Evolutionary conservation across 306 rosid species (phyloP).

Genomic region (Cyamopsis tetragonoloba): DNA sequence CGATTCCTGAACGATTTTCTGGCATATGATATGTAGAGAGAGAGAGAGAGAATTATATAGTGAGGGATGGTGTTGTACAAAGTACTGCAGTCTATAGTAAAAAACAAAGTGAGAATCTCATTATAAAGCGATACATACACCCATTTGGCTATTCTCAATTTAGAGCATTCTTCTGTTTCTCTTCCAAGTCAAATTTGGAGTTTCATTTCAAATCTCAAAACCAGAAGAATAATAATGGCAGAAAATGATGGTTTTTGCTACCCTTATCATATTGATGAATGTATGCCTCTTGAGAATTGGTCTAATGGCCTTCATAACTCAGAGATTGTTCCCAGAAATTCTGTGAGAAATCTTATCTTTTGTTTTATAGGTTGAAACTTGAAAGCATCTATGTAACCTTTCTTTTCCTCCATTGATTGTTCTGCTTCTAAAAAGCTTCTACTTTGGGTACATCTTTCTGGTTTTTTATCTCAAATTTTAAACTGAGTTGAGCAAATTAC

Average conservation of each 20-base stretch:
- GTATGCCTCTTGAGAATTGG: conserved; percentile 36
- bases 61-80: conserved; percentile 30
- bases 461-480: background rate
- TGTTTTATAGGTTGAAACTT: background rate
- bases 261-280: conserved; percentile 59
- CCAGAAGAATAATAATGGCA: conserved; percentile 31
- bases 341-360: conserved; percentile 38
- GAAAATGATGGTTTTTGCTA: conserved; percentile 53
- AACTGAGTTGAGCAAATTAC: background rate
- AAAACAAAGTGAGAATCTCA: conserved; percentile 57
- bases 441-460: background rate
- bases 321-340: conserved; percentile 40
- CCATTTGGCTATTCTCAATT: conserved; percentile 37
- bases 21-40: conserved; percentile 47
- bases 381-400: background rate
- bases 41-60: conserved; percentile 21
- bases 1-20: conserved; percentile 82
- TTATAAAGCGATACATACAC: conserved; percentile 31
- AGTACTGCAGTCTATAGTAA: conserved; percentile 19
- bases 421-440: background rate
- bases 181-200: conserved; percentile 14
- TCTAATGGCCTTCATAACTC: conserved; percentile 38
- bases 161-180: conserved; percentile 13
- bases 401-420: background rate
- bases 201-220: background rate